phyloP scores from a whole-genome alignment of 202 grass and related monocot genomes.

The Schoenoplectus triqueter region DNA sequence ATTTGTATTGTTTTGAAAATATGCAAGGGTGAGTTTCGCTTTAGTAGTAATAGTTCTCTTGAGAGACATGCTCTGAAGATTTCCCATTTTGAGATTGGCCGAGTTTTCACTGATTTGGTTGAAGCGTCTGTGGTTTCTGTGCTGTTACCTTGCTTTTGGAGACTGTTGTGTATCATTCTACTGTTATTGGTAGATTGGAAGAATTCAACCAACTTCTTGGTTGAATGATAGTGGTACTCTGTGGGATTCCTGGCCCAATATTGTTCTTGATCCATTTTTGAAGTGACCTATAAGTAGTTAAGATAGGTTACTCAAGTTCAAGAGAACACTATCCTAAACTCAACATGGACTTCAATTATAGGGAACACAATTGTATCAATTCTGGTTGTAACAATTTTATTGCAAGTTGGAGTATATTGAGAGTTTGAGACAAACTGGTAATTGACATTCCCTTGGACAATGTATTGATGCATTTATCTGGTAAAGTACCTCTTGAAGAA shows the following conservation, averaged over 20 bases:
- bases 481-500: slow-evolving; percentile 93
- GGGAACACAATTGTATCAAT: background rate
- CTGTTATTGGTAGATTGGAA: slow-evolving; percentile 55
- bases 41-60: slow-evolving; percentile 78
- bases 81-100: slow-evolving; percentile 66
- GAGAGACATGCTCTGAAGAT: slow-evolving; percentile 94
- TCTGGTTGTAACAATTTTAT: background rate
- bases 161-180: slow-evolving; percentile 35
- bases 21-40: slow-evolving; percentile 82
- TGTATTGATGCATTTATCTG: background rate
- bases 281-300: slow-evolving; percentile 67
- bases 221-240: slow-evolving; percentile 68
- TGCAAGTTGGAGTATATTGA: background rate
- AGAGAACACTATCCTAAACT: background rate
- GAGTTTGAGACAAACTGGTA: background rate
- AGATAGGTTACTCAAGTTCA: slow-evolving; percentile 1
- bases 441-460: background rate
- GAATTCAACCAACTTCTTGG: slow-evolving; percentile 64
- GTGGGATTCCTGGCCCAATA: slow-evolving; percentile 73
- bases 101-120: slow-evolving; percentile 39
- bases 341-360: background rate
- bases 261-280: slow-evolving; percentile 93
- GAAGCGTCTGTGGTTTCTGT: slow-evolving; percentile 42
- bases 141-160: slow-evolving; percentile 39
- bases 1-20: slow-evolving; percentile 96